These are phyloP conservation scores for Lagenidium giganteum DNA, from an alignment of 352 stramenopile genomes.

Conservation along the genomic window DNA sequence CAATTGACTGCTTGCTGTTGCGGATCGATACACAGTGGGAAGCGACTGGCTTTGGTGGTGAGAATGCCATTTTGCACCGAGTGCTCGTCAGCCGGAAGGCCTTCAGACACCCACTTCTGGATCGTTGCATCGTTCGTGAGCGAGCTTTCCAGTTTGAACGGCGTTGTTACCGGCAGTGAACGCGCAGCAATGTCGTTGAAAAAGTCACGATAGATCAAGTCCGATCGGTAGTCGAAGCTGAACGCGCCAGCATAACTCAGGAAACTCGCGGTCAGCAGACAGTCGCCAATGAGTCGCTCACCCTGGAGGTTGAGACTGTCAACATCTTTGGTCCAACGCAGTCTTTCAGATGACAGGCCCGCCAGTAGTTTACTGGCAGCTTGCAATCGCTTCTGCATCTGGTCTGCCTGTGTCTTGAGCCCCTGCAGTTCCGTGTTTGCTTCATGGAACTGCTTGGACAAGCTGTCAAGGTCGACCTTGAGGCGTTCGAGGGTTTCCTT, in stretches of 20 bases:
- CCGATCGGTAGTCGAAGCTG: slow-evolving; percentile 86
- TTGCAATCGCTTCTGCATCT: slow-evolving; percentile 93
- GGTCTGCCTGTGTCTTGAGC: slow-evolving; percentile 88
- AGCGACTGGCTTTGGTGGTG: slow-evolving; percentile 91
- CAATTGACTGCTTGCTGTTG: slow-evolving; percentile 95
- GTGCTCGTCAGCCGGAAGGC: slow-evolving; percentile 91
- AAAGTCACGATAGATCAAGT: slow-evolving; percentile 88
- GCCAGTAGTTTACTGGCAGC: slow-evolving; percentile 92
- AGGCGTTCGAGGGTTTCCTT: slow-evolving; percentile 83
- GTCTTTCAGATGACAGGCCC: slow-evolving; percentile 88
- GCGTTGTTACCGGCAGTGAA: slow-evolving; percentile 78
- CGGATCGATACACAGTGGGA: slow-evolving; percentile 94
- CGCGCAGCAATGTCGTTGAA: slow-evolving; percentile 78
- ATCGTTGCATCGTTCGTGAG: slow-evolving; percentile 92
- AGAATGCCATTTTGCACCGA: slow-evolving; percentile 95
- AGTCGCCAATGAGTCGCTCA: slow-evolving; percentile 87
- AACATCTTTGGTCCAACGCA: slow-evolving; percentile 92
- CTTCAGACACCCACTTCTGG: slow-evolving; percentile 93
- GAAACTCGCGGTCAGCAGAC: slow-evolving; percentile 87
- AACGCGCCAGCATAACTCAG: slow-evolving; percentile 89
- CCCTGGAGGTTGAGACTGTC: slow-evolving; percentile 79
- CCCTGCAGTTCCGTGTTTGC: slow-evolving; percentile 90
- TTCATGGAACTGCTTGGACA: slow-evolving; percentile 90
- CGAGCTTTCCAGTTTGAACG: slow-evolving; percentile 87
- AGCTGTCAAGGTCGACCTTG: slow-evolving; percentile 82